phyloP scores from a whole-genome alignment of 768 basidiomycete species.

The Termitomyces sp. region DNA sequence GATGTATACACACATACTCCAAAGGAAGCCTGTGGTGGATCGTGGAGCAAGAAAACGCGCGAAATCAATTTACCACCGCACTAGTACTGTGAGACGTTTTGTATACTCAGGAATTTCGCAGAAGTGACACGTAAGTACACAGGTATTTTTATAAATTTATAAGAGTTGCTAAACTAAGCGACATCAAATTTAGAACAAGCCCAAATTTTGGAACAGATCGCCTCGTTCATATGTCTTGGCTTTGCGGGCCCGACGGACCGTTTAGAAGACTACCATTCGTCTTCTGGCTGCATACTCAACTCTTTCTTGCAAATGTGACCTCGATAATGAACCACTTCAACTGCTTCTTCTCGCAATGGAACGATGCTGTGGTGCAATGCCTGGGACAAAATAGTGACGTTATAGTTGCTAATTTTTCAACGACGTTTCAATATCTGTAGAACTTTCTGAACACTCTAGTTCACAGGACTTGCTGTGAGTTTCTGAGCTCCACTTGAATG shows the following conservation, averaged over 20 bases:
- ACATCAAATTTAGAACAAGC: not conserved
- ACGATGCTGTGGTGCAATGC: not conserved
- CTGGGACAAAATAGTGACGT: not conserved
- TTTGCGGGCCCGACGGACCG: constrained; percentile 11
- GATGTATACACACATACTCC: not conserved
- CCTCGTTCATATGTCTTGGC: not conserved
- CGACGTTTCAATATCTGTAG: not conserved
- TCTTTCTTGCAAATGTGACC: not conserved
- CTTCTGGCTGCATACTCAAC: not conserved
- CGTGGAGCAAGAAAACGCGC: not conserved
- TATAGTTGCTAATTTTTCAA: not conserved
- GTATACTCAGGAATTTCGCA: not conserved
- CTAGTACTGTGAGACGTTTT: not conserved
- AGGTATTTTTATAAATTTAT: not conserved
- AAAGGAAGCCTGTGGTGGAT: not conserved
- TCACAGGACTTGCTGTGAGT: not conserved
- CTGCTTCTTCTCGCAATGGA: not conserved
- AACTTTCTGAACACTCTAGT: not conserved
- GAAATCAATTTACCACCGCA: not conserved
- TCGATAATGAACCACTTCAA: not conserved
- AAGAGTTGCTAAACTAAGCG: not conserved
- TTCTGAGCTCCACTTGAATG: not conserved
- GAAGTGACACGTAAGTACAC: not conserved
- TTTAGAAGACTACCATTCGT: not conserved
- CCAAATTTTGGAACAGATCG: not conserved